Evolutionary conservation across 257 asterid genomes (phyloP).

Genomic region (Apocynum venetum): DNA sequence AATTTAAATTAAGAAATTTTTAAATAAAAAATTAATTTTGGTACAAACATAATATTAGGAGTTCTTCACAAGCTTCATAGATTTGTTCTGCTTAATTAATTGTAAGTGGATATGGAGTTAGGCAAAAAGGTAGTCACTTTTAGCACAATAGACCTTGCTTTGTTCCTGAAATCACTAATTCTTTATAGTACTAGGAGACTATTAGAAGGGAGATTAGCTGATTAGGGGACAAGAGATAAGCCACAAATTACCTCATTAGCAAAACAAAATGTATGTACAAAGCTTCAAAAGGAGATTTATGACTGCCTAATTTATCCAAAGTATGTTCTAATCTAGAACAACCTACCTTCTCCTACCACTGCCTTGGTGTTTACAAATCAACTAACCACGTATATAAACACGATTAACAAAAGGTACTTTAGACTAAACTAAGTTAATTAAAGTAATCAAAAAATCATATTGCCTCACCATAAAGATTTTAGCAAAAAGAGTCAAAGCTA

Average conservation of each 20-base stretch:
- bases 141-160: not conserved
- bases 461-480: not conserved
- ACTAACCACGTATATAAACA: not conserved
- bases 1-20: too few relatives aligned
- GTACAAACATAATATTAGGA: too few relatives aligned
- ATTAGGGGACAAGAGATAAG: not conserved
- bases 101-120: slow-evolving; percentile 18
- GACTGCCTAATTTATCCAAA: not conserved
- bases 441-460: not conserved
- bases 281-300: not conserved
- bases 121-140: slow-evolving; percentile 18
- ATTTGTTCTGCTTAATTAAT: slow-evolving; percentile 8
- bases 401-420: not conserved
- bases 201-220: not conserved
- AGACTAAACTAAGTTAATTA: not conserved
- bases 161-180: not conserved
- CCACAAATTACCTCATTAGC: not conserved
- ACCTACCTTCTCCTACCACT: slow-evolving; percentile 9
- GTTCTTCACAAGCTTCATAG: too few relatives aligned
- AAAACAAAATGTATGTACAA: too few relatives aligned
- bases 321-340: not conserved
- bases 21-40: too few relatives aligned
- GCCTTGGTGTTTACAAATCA: not conserved
- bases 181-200: not conserved
- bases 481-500: not conserved